A percentile compares a stretch with the other conserved stretches of the same genome.
Evolutionary conservation across 306 rosid species (phyloP).

Genomic region (Trifolium subterraneum): DNA sequence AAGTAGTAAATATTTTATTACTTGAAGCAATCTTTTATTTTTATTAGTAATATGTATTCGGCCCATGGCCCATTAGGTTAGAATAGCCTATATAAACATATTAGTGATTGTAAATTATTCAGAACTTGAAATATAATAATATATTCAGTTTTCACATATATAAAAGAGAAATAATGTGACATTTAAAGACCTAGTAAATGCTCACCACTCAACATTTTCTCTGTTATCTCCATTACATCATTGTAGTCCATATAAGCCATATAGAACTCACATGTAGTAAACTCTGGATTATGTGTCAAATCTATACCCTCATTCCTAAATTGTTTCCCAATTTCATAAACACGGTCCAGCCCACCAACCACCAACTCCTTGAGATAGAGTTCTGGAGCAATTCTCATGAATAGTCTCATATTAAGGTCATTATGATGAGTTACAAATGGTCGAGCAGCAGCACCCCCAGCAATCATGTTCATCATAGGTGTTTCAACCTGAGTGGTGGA

Average conservation of each 20-base stretch:
- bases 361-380: constrained; percentile 90
- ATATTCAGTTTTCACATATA: no score
- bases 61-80: no score
- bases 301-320: constrained; percentile 96
- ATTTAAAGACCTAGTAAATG: constrained; percentile 1
- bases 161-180: neutral
- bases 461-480: constrained; percentile 98
- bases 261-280: constrained; percentile 95
- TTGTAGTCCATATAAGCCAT: constrained; percentile 90
- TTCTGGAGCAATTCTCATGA: constrained; percentile 95
- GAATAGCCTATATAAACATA: no score
- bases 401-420: constrained; percentile 84
- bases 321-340: constrained; percentile 98
- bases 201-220: constrained; percentile 89
- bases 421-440: constrained; percentile 94
- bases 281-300: constrained; percentile 96
- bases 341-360: constrained; percentile 97
- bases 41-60: no score
- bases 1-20: no score
- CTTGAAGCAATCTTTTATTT: no score
- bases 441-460: constrained; percentile 98
- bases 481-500: constrained; percentile 80
- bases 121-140: no score
- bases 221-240: constrained; percentile 86
- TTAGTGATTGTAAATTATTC: no score